phyloP scores from a whole-genome alignment of 345 rosid species.

The Viola odorata region DNA sequence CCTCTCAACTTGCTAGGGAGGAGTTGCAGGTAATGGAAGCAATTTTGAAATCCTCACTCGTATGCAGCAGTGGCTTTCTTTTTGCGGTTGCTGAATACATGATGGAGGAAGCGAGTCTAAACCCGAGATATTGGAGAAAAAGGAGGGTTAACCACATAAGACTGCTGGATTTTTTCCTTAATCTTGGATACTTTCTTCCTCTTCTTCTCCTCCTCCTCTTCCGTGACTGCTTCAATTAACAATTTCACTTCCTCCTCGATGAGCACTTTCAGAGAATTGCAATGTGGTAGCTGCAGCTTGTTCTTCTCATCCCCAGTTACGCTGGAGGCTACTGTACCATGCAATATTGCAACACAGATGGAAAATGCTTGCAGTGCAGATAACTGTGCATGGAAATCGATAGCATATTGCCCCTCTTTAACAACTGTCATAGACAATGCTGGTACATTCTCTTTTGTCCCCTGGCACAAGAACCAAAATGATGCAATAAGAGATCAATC shows the following conservation, averaged over 20 bases:
- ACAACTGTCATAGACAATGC: conserved; percentile 51
- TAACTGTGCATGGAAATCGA: conserved; percentile 82
- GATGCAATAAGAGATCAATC: conserved; percentile 5
- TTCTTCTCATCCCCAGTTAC: conserved; percentile 25
- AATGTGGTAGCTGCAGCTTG: conserved; percentile 28
- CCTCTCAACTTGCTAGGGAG: no score
- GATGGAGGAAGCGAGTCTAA: conserved; percentile 19
- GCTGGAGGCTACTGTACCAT: conserved; percentile 36
- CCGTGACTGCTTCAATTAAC: conserved; percentile 53
- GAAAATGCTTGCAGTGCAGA: conserved; percentile 90
- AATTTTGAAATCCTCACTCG: no score
- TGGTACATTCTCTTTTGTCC: conserved; percentile 63
- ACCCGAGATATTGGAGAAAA: conserved; percentile 88
- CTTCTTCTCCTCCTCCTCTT: conserved; percentile 50
- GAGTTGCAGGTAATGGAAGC: no score
- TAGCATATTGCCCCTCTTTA: conserved; percentile 64
- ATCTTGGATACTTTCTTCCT: conserved; percentile 39
- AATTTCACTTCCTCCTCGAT: conserved; percentile 68
- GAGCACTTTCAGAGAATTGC: conserved; percentile 56
- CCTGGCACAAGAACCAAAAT: conserved; percentile 39
- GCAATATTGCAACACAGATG: conserved; percentile 69
- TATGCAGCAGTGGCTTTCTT: no score
- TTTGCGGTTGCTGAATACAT: no score
- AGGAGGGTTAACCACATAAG: conserved; percentile 70
- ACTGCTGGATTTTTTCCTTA: conserved; percentile 39